These are phyloP conservation scores for Sutorius eximius DNA, from an alignment of 1,284 basidiomycete genomes.

Conservation along the genomic window DNA sequence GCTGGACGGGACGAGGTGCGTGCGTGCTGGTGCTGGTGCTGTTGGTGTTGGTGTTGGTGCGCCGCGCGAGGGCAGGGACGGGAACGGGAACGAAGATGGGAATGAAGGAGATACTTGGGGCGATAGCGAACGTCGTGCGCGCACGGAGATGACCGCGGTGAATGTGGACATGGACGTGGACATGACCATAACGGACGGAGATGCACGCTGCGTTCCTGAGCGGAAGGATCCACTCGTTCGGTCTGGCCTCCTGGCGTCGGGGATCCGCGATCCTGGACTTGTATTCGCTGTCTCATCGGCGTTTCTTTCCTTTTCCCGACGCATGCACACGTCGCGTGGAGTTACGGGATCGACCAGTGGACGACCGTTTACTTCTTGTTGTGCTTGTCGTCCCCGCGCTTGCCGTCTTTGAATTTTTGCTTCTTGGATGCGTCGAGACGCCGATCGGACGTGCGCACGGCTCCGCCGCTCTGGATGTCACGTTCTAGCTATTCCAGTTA, in stretches of 20 bases:
- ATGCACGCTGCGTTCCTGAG: background rate
- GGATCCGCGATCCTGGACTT: background rate
- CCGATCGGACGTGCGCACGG: too few species aligned
- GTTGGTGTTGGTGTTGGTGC: background rate
- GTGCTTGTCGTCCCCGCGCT: too few species aligned
- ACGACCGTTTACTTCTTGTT: too few species aligned
- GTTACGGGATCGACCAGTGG: too few species aligned
- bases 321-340: too few species aligned
- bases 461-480: too few species aligned
- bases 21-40: constrained; percentile 1
- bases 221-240: background rate
- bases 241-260: background rate
- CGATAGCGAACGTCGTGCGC: background rate
- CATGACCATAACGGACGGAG: background rate
- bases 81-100: background rate
- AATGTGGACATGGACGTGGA: background rate
- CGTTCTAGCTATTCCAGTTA: too few species aligned
- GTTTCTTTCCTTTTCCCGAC: too few species aligned
- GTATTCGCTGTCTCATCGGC: too few species aligned
- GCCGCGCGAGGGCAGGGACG: background rate
- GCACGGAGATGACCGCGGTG: background rate
- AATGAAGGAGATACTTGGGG: background rate
- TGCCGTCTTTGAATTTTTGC: too few species aligned
- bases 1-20: constrained; percentile 31
- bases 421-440: too few species aligned